Conservation (phyloP, 768 basidiomycete species). For the Naganishia friedmannii region DNA sequence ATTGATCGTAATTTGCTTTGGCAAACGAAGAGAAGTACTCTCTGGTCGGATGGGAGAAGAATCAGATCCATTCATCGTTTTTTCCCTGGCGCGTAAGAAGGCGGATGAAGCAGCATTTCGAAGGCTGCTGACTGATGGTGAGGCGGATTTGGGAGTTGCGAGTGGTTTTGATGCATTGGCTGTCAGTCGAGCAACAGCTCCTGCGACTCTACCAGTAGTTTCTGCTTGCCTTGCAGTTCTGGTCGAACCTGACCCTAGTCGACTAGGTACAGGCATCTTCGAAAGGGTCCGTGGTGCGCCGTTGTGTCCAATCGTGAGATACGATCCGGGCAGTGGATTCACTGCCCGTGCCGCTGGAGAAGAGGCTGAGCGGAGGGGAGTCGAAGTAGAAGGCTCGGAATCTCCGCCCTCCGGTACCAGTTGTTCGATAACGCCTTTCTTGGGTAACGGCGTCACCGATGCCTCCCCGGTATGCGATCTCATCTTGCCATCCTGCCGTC, state of each 20-base stretch:
- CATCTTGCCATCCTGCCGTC: background rate
- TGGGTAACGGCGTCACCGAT: background rate
- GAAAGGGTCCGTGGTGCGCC: background rate
- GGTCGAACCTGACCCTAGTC: background rate
- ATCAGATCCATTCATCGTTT: background rate
- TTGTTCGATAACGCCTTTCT: background rate
- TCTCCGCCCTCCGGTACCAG: background rate
- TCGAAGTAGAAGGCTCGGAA: background rate
- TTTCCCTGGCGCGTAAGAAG: background rate
- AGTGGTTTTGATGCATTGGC: background rate
- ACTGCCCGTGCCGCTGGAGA: background rate
- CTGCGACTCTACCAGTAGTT: background rate
- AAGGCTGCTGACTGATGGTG: background rate
- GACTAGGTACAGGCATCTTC: background rate
- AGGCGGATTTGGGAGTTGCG: background rate
- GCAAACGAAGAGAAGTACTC: background rate
- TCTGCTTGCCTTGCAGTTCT: background rate
- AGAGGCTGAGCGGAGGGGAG: background rate
- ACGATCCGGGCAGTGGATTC: background rate
- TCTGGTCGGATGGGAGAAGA: background rate
- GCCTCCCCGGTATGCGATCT: background rate
- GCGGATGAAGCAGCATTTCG: constrained; percentile 11
- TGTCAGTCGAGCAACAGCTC: background rate
- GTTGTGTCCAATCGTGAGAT: background rate
- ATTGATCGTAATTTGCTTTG: background rate